Percentiles rank a stretch among this genome's conserved stretches.
Evolutionary conservation across 1,284 basidiomycete genomes (phyloP).

Genomic region (Ganoderma lingzhi): DNA sequence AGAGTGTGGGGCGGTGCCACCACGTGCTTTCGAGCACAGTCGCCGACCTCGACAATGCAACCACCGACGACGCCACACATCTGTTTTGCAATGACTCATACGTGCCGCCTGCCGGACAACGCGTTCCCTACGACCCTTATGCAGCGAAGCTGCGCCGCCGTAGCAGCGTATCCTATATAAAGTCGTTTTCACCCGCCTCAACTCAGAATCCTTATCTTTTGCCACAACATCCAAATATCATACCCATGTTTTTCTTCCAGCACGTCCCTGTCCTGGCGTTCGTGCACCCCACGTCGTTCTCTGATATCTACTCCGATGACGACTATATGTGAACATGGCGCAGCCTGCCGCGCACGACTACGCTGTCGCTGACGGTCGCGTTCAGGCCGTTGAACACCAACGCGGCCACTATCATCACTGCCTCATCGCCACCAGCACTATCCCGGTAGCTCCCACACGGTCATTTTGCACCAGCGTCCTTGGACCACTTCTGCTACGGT

Average conservation of each 20-base stretch:
- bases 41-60: background rate
- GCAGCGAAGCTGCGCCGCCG: constrained; percentile 8
- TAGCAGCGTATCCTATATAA: constrained; percentile 19
- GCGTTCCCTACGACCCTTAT: constrained; percentile 23
- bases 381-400: constrained; percentile 23
- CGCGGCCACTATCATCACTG: constrained; percentile 16
- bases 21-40: background rate
- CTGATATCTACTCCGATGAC: constrained; percentile 16
- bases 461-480: background rate
- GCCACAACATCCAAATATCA: constrained; percentile 15
- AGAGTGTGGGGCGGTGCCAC: background rate
- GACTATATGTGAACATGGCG: constrained; percentile 24
- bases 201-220: background rate
- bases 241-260: constrained; percentile 35
- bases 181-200: background rate
- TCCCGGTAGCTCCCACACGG: no score
- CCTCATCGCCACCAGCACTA: background rate
- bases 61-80: background rate
- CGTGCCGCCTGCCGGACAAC: constrained; percentile 28
- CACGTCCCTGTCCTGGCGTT: constrained; percentile 23
- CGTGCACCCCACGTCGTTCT: constrained; percentile 3
- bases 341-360: constrained; percentile 30
- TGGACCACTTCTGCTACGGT: background rate
- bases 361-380: constrained; percentile 31
- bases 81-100: constrained; percentile 25